These are phyloP conservation scores for Ashbya aceris DNA, from an alignment of 1,139 yeast species.

Conservation along the genomic window DNA sequence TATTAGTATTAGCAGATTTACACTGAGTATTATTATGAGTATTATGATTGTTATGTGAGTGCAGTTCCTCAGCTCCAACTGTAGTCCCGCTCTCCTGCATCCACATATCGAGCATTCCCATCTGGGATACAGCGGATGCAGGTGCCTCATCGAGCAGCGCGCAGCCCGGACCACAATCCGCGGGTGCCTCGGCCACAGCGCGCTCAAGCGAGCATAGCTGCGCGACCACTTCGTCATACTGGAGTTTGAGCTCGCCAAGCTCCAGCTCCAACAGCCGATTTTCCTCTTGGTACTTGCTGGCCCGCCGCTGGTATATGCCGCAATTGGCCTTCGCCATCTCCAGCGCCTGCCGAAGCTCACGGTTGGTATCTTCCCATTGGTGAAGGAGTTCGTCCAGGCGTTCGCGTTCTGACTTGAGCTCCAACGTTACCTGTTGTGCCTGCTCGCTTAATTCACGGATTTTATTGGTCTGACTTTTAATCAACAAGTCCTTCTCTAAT, in stretches of 20 bases:
- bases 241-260: not conserved
- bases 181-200: too few relatives aligned
- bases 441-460: not conserved
- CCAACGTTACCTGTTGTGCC: not conserved
- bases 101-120: not conserved
- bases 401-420: constrained; percentile 3
- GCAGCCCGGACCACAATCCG: not conserved
- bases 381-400: not conserved
- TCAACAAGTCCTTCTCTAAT: constrained; percentile 5
- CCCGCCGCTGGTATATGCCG: not conserved
- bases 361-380: constrained; percentile 4
- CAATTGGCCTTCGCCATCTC: not conserved
- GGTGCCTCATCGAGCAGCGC: too few relatives aligned
- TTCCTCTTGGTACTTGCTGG: not conserved
- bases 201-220: not conserved
- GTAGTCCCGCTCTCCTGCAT: too few relatives aligned
- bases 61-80: too few relatives aligned
- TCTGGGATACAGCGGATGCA: not conserved
- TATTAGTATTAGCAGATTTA: not conserved
- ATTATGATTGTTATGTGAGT: too few relatives aligned
- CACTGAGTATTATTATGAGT: not conserved
- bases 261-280: constrained; percentile 2
- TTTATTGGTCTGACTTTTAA: constrained; percentile 4
- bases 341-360: not conserved
- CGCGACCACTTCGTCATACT: not conserved